A percentile compares a stretch with the other conserved stretches of the same genome.
Evolutionary conservation across 176 grass and related monocot species (phyloP).

Genomic region (Elaeis guineensis): DNA sequence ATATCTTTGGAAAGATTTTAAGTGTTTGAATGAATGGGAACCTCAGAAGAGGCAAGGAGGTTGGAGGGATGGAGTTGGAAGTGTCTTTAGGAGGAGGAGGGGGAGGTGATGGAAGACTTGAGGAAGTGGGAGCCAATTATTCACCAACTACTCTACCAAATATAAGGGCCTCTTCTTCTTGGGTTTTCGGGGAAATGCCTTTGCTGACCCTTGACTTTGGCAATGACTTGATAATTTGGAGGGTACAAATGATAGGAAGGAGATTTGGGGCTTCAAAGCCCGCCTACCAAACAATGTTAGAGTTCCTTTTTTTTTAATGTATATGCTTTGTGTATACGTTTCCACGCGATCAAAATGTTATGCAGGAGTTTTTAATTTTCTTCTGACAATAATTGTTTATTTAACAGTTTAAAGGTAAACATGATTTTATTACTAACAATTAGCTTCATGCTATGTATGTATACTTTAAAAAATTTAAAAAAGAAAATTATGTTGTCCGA

Average conservation of each 20-base stretch:
- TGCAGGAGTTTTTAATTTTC: too few relatives aligned
- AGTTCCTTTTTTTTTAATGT: neutral
- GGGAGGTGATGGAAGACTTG: neutral
- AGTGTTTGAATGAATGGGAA: too few relatives aligned
- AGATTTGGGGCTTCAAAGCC: neutral
- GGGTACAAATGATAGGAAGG: neutral
- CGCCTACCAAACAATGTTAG: neutral
- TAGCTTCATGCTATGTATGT: too few relatives aligned
- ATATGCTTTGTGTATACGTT: neutral
- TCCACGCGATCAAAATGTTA: too few relatives aligned
- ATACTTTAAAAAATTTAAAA: too few relatives aligned
- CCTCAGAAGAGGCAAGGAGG: neutral
- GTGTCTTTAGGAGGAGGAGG: neutral
- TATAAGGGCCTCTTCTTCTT: neutral
- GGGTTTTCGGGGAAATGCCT: neutral
- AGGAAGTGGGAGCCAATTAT: neutral
- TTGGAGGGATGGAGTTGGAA: neutral
- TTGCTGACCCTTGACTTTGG: neutral
- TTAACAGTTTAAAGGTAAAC: too few relatives aligned
- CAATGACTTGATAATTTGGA: neutral
- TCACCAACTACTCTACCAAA: slow-evolving; percentile 6
- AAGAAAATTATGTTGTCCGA: too few relatives aligned
- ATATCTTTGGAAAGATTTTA: too few relatives aligned
- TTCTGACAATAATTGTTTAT: too few relatives aligned
- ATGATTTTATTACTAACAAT: too few relatives aligned